Conservation (phyloP, 2,329 filamentous ascomycete genomes). For the Penicillium sp. region DNA sequence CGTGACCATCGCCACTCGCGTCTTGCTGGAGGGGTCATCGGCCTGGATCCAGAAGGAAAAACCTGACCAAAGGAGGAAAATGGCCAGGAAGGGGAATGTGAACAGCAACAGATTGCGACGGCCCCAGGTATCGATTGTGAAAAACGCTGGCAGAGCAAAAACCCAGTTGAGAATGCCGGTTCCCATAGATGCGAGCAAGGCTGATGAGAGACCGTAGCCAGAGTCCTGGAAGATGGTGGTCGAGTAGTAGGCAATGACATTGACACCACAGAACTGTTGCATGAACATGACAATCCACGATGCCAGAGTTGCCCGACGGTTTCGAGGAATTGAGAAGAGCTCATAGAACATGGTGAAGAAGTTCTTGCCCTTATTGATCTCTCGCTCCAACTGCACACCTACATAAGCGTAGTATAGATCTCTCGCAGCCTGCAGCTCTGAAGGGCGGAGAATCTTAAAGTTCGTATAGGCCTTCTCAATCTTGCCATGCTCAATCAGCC, state of each 20-base stretch:
- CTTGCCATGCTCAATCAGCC: conserved; percentile 53
- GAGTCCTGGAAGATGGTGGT: conserved; percentile 63
- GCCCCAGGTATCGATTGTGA: conserved; percentile 68
- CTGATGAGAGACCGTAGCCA: conserved; percentile 53
- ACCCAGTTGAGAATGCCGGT: conserved; percentile 68
- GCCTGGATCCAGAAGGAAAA: conserved; percentile 48
- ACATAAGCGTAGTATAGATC: conserved; percentile 60
- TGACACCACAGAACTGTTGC: conserved; percentile 61
- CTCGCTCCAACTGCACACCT: conserved; percentile 63
- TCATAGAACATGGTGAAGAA: conserved; percentile 58
- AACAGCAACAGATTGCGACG: conserved; percentile 63
- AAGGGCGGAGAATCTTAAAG: background rate
- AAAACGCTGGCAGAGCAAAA: conserved; percentile 65
- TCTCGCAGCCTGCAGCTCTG: conserved; percentile 56
- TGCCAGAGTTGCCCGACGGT: conserved; percentile 60
- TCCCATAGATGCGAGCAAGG: conserved; percentile 63
- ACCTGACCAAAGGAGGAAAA: conserved; percentile 52
- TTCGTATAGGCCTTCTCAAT: conserved; percentile 47
- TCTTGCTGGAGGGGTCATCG: conserved; percentile 25
- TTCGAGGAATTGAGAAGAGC: conserved; percentile 63
- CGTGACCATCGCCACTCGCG: conserved; percentile 46
- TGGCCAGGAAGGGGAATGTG: conserved; percentile 63
- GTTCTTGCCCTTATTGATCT: conserved; percentile 53
- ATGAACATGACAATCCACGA: conserved; percentile 68
- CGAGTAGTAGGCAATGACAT: conserved; percentile 64